Percentiles rank a stretch among this genome's conserved stretches.
Evolutionary conservation across 2,329 filamentous ascomycete genomes (phyloP).

Genomic region (Fonsecaea monophora): DNA sequence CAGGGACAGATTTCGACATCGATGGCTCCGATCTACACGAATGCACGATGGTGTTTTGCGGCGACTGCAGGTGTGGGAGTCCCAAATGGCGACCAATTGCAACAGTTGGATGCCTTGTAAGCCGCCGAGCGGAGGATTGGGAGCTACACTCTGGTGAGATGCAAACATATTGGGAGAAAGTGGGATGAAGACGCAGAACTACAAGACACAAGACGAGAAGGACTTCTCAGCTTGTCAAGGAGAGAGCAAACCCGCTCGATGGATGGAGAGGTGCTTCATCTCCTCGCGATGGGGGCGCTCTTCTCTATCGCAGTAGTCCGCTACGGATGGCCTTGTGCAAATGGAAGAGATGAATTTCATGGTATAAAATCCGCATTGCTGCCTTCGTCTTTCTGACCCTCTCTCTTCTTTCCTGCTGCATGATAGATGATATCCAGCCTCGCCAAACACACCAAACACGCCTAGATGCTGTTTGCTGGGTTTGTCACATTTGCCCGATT

Average conservation of each 20-base stretch:
- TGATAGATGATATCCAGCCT: neutral
- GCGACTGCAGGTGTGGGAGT: neutral
- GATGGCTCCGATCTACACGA: constrained; percentile 18
- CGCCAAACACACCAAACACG: neutral
- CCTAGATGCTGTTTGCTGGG: neutral
- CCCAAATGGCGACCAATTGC: neutral
- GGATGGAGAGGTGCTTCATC: neutral
- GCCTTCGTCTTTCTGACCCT: neutral
- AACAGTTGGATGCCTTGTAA: neutral
- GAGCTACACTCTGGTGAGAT: neutral
- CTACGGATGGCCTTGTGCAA: constrained; percentile 2
- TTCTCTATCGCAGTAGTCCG: neutral
- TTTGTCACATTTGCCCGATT: neutral
- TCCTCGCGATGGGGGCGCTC: neutral
- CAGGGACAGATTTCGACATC: neutral
- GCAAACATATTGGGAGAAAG: neutral
- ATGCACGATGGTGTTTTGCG: constrained; percentile 10
- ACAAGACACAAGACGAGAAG: neutral
- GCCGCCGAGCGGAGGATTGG: neutral
- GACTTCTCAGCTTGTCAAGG: neutral
- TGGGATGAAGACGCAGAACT: neutral
- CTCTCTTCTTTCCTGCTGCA: neutral
- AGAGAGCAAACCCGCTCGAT: neutral
- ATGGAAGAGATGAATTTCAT: constrained; percentile 9
- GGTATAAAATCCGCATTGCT: neutral